Evolutionary conservation across 1,139 yeast genomes (phyloP), one percentile per base, ranked within the genome.

Genomic region (Sporopachydermia cereana): DNA sequence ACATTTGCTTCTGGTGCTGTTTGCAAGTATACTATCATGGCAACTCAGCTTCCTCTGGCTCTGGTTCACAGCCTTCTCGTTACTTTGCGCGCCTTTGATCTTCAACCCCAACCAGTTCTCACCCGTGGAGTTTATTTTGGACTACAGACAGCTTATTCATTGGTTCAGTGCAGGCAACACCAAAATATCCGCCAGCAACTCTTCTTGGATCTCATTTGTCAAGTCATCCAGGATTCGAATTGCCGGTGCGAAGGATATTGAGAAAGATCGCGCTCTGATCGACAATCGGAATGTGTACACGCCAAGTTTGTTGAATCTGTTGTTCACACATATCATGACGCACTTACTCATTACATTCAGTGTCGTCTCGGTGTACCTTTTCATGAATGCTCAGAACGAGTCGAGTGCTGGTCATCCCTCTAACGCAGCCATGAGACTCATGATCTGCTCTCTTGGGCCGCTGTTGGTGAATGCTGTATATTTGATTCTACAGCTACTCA

Each of bases 91-190:
- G 0, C 96, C 96, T 2, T 78, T 82, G 49, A 59, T 86, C 3
- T 86, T 83, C 65, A 86, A 86, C 54, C 95, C 96, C 0, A 94
- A 86, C 57, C 95, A 86, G 56, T 86, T 84, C 59, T 70, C 79
- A 1, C 71, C 77, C 60, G 62, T 63, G 3, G 86, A 81, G 48
- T 86, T 81, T 55, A 78, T 84, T 51, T 57, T 81, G 20, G 96
- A 86, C 57, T 86, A 86, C 56, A 62, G 79, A 39, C 73, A 72
- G 29, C 78, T 71, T 48, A 60, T 84, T 3, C 64, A 71, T 27
- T 86, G 95, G 95, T 59, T 86, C 23, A 69, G 72, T 1, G 62
- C 81, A 50, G 91, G 91, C 0, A 81, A 81, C 53, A 61, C 73
- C 0, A 63, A 61, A 45, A 66, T 69, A 59, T 71, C 69, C 45